A percentile compares a stretch with the other conserved stretches of the same genome.
Evolutionary conservation across 2,329 filamentous ascomycete species (phyloP).

Genomic region (Tolypocladium sp.): DNA sequence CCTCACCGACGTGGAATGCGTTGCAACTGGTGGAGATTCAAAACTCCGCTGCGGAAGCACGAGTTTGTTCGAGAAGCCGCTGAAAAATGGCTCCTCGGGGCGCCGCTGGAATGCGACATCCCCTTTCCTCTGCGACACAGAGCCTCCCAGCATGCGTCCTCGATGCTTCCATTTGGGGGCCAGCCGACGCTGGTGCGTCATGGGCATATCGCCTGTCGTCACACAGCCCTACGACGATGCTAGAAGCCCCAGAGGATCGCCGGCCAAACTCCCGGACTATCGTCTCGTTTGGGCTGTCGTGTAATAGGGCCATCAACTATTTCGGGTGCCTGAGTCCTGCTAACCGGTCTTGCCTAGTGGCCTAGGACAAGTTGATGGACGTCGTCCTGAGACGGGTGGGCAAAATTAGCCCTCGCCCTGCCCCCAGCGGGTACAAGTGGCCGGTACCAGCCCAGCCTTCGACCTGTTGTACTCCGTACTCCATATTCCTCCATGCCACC

Average conservation of each 20-base stretch:
- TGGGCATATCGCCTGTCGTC: background rate
- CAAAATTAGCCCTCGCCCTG: slow-evolving; percentile 4
- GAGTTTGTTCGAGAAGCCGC: slow-evolving; percentile 4
- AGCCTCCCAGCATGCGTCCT: background rate
- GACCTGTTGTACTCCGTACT: background rate
- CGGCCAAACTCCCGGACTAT: background rate
- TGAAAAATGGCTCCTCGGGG: background rate
- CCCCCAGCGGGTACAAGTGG: background rate
- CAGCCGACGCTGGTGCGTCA: background rate
- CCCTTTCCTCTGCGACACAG: background rate
- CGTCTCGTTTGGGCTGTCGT: background rate
- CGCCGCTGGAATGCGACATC: background rate
- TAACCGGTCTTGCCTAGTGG: background rate
- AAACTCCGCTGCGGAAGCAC: background rate
- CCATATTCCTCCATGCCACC: too few relatives aligned
- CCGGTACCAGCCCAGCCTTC: background rate
- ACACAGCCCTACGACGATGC: slow-evolving; percentile 1
- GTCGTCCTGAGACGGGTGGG: background rate
- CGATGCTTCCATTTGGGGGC: background rate
- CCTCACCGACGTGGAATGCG: background rate
- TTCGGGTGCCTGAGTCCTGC: background rate
- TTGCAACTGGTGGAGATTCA: background rate
- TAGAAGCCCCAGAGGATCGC: background rate
- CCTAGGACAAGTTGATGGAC: background rate
- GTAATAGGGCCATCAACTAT: background rate